Evolutionary conservation across 2,329 filamentous ascomycete species (phyloP).

Genomic region (Talaromyces islandicus): DNA sequence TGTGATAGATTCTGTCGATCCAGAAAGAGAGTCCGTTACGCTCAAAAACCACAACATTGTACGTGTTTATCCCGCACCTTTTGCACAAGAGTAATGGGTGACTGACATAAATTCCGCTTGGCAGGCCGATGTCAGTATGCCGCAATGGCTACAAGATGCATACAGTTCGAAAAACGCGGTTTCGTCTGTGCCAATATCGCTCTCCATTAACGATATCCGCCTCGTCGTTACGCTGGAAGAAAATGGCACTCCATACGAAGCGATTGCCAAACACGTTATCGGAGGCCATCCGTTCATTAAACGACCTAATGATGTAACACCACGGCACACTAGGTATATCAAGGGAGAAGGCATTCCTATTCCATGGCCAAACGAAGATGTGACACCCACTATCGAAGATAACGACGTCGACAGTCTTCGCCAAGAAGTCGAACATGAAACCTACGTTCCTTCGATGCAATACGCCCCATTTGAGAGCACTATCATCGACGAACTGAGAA

Average conservation of each 20-base stretch:
- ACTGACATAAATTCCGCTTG: neutral
- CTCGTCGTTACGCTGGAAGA: constrained; percentile 73
- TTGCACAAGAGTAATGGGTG: neutral
- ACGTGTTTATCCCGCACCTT: constrained; percentile 1
- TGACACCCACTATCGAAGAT: constrained; percentile 48
- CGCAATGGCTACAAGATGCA: constrained; percentile 31
- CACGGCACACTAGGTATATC: constrained; percentile 49
- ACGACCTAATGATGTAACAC: constrained; percentile 41
- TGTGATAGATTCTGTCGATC: constrained; percentile 54
- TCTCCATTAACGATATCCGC: constrained; percentile 67
- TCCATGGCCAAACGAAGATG: constrained; percentile 62
- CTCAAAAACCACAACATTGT: constrained; percentile 62
- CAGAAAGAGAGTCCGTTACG: constrained; percentile 51
- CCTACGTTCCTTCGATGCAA: constrained; percentile 73
- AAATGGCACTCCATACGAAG: constrained; percentile 58
- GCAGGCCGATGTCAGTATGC: constrained; percentile 39
- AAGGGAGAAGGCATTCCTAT: constrained; percentile 67
- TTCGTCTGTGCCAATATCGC: constrained; percentile 46
- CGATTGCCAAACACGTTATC: constrained; percentile 68
- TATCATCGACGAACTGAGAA: constrained; percentile 81
- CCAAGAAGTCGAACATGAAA: constrained; percentile 66
- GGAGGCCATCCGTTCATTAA: constrained; percentile 48
- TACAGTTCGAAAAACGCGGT: constrained; percentile 35
- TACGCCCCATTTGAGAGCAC: constrained; percentile 68
- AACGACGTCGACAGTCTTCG: constrained; percentile 65